Base-by-base conservation (phyloP, 805 yeast genomes). In the Metschnikowia anglica region DNA sequence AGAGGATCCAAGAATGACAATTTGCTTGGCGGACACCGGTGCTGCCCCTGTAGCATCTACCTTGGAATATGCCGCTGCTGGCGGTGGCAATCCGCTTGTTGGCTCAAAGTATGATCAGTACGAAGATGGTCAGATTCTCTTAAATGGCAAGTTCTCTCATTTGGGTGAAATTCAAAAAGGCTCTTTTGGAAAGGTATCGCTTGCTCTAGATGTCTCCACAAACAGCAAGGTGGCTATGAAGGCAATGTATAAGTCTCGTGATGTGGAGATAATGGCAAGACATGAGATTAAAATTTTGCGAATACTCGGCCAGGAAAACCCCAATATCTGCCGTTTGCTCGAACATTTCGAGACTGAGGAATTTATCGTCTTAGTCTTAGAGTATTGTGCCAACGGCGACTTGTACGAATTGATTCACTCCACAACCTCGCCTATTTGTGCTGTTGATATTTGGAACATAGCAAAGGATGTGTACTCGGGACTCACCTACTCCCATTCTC, bases 311-410 rank as follows among this genome's bases (percentile, higher is more conserved):
- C 40, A 37, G 42, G 58, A 45, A 43, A 80, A 79, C 59, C 69
- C 66, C 19, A 74, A 80, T 59, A 71, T 84, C 29, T 81, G 88
- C 54, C 73, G 76, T 42, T 61, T 85, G 52, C 51, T 80, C 18
- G 81, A 82, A 48, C 65, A 66, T 46, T 80, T 81, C 50, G 83
- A 81, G 52, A 74, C 84, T 11, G 61, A 66, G 5, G 63, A 71
- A 16, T 73, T 72, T 50, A 72, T 74, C 47, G 72, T 79, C 16
- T 56, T 85, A 51, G 83, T 82, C 12, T 67, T 85, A 55, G 90
- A 85, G 59, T 82, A 77, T 59, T 81, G 85, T 48, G 70, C 75
- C 29, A 69, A 74, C 37, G 89, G 89, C 25, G 90, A 84, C 50
- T 62, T 84, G 38, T 82, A 82, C 55, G 90, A 84, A 55, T 69